Conservation (phyloP, 2,329 filamentous ascomycete genomes). For the Cladosporium sp. region DNA sequence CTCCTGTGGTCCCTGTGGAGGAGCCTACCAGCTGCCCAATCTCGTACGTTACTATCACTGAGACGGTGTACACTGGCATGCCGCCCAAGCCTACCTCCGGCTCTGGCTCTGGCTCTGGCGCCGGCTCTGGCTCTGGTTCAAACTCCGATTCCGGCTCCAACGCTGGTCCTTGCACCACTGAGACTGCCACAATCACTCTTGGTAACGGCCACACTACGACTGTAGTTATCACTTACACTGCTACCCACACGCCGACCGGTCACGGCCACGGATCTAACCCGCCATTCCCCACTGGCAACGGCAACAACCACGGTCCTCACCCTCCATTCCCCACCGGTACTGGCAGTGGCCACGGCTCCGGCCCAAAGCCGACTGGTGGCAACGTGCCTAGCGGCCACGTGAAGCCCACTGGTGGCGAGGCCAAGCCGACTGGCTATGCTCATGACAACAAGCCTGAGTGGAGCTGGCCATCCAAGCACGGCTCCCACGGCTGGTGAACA, state of each 20-base stretch:
- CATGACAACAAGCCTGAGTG: conserved; percentile 11
- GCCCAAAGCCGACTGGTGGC: conserved; percentile 1
- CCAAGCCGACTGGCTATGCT: conserved; percentile 6
- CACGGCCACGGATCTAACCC: neutral
- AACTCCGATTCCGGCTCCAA: neutral
- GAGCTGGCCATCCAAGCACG: conserved; percentile 15
- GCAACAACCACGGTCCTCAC: neutral
- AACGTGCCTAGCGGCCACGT: conserved; percentile 6
- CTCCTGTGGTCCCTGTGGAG: neutral
- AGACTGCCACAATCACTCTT: conserved; percentile 19
- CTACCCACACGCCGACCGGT: neutral
- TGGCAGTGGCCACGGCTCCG: neutral
- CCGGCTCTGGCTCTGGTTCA: neutral
- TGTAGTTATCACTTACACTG: conserved; percentile 14
- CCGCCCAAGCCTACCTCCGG: conserved; percentile 4
- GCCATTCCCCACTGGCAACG: conserved; percentile 3
- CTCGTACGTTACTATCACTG: conserved; percentile 8
- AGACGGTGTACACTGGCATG: conserved; percentile 17
- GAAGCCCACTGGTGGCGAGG: conserved; percentile 8
- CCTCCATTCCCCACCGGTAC: neutral
- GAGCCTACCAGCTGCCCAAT: conserved; percentile 5
- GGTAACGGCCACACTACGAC: conserved; percentile 19
- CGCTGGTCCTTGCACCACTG: conserved; percentile 1
- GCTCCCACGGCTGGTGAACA: conserved; percentile 12
- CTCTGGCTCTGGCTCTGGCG: neutral